Evolutionary conservation across 305 asterid species (phyloP), one percentile per base, ranked within the genome.

Genomic region (Fraxinus paxiana): DNA sequence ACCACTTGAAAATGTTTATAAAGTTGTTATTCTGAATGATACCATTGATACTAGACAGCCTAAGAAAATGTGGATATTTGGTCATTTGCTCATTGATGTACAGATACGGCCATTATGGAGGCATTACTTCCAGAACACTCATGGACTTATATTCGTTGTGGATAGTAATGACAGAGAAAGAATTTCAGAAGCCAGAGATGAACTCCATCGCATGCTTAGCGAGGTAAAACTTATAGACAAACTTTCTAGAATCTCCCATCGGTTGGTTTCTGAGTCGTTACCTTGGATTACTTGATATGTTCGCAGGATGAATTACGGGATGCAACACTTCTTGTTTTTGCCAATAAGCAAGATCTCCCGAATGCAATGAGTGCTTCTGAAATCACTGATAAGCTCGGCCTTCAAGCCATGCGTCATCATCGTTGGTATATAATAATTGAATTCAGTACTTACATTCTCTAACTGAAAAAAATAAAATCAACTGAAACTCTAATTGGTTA

Each of bases 331-430:
- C 90, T 91, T 73, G 90, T 88, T n/a, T 85, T 86, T 73, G 90
- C 91, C 18, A 89, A 86, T 73, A 88, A 86, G 73, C 91, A 90
- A 79, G 87, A 88, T 85, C 92, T 88, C 72, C 92, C 91, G 8
- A 87, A 83, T 85, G 84, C 88, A 73, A 86, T 88, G 90, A 88
- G 20, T 54, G 88, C 81, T 70, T 81, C 90, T 63, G 92, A 86
- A 67, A 82, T 90, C 41, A 90, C 90, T 8, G 92, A 88, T 81
- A 88, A 85, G 82, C 92, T 89, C 26, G 89, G 90, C n/a, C 85
- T 88, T 22, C 87, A 88, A 37, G 79, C 87, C 4, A 85, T 88
- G 34, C 90, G 89, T 41, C 89, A 82, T 12, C 85, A 87, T 28
- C 90, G 78, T 67, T 89, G 92, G 92, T 89, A 88, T 2, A 18